These are phyloP conservation scores for Trypanosoma mega DNA, from an alignment of 208 protist species.

Conservation along the genomic window DNA sequence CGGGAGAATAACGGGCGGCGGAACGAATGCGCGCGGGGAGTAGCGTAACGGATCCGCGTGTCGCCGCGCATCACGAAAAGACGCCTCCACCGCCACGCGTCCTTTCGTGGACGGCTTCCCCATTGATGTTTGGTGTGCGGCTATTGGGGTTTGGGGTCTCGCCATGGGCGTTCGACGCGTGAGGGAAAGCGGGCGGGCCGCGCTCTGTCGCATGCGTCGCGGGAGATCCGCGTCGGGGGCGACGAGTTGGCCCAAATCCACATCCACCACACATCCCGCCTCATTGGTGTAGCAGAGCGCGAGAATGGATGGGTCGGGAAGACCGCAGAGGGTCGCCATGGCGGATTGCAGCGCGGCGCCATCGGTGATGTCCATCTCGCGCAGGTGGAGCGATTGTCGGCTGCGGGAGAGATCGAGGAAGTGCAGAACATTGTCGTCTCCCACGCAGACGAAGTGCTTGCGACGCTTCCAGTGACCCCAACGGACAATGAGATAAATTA, in stretches of 20 bases:
- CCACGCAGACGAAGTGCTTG: too few species aligned
- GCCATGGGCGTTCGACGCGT: slow-evolving; percentile 12
- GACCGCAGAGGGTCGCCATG: slow-evolving; percentile 23
- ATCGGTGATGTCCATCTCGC: slow-evolving; percentile 24
- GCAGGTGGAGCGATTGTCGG: slow-evolving; percentile 40
- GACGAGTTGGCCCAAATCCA: slow-evolving; percentile 60
- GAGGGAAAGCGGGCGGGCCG: slow-evolving; percentile 48
- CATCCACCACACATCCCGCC: slow-evolving; percentile 27
- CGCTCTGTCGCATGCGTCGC: slow-evolving; percentile 48
- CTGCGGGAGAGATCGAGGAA: slow-evolving; percentile 48
- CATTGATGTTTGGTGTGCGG: too few species aligned
- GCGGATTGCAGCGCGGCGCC: slow-evolving; percentile 24
- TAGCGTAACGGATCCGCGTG: too few species aligned
- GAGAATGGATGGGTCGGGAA: slow-evolving; percentile 27
- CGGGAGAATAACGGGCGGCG: slow-evolving; percentile 55
- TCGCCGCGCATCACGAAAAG: not conserved
- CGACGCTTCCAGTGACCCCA: slow-evolving; percentile 14
- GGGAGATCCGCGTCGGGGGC: slow-evolving; percentile 40
- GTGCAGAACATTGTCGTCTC: too few species aligned
- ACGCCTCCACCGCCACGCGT: too few species aligned
- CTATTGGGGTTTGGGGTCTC: not conserved
- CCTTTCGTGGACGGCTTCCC: too few species aligned
- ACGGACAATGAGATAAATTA: slow-evolving; percentile 43
- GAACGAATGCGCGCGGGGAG: too few species aligned
- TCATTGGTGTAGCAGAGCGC: slow-evolving; percentile 35